Evolutionary conservation across 805 yeast species (phyloP).

Genomic region (Candida xiaguanensis): DNA sequence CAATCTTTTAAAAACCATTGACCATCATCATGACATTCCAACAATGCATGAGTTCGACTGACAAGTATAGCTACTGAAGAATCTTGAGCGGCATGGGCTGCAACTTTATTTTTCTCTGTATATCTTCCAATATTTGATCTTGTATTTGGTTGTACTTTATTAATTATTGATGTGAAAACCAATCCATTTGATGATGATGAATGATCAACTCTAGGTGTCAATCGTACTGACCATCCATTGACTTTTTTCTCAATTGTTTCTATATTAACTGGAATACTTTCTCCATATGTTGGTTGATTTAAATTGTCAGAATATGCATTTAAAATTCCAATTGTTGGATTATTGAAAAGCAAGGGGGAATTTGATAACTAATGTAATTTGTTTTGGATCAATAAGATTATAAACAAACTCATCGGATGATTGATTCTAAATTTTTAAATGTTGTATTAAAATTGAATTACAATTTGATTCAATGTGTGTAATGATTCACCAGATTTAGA

Average conservation of each 20-base stretch:
- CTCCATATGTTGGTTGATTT: slow-evolving; percentile 2
- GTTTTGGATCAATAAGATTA: too few relatives aligned
- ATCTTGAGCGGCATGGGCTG: slow-evolving; percentile 71
- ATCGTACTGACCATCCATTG: slow-evolving; percentile 49
- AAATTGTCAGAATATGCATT: slow-evolving; percentile 3
- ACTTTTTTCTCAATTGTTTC: slow-evolving; percentile 21
- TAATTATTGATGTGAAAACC: slow-evolving; percentile 78
- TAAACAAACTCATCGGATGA: too few relatives aligned
- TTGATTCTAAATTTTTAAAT: too few relatives aligned
- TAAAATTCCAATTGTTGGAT: slow-evolving; percentile 1
- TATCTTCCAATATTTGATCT: slow-evolving; percentile 76
- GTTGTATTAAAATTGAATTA: too few relatives aligned
- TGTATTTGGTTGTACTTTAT: slow-evolving; percentile 66
- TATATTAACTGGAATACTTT: slow-evolving; percentile 5
- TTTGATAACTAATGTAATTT: too few relatives aligned
- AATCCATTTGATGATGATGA: slow-evolving; percentile 78
- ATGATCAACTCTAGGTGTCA: slow-evolving; percentile 86
- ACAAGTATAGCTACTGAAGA: slow-evolving; percentile 68
- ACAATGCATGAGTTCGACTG: slow-evolving; percentile 87
- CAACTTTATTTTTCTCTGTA: slow-evolving; percentile 75
- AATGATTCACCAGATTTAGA: slow-evolving; percentile 41
- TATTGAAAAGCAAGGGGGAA: too few relatives aligned
- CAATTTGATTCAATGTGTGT: slow-evolving; percentile 56
- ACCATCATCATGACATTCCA: slow-evolving; percentile 70
- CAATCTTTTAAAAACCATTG: slow-evolving; percentile 85